Evolutionary conservation across 2,329 filamentous ascomycete species (phyloP), one percentile per base, ranked within the genome.

Genomic region (Epicoccum sorghinum): DNA sequence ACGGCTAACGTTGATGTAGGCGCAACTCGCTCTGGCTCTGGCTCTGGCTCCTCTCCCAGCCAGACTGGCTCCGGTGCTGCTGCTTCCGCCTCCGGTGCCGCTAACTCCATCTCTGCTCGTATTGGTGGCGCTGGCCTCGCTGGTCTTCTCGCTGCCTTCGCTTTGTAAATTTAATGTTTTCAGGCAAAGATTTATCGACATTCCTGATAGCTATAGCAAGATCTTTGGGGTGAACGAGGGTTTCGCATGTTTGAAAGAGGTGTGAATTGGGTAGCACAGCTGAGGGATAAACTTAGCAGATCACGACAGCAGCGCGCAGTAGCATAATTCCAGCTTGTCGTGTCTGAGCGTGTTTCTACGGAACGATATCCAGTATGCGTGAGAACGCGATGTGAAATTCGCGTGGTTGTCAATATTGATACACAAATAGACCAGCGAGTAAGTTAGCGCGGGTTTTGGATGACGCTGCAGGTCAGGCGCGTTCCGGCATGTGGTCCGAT

Each of bases 111-210:
- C 61, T 58, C 59, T 47, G 65, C 64, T 45, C 67, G 68, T 55
- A 49, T 73, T 43, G 65, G 62, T 43, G 67, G 72, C 59, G 72
- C 69, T 43, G 71, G 73, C 57, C 56, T 74, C 30, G 70, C 70
- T 38, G 73, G 73, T 59, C 67, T 76, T 50, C 52, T 75, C 49
- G 74, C 70, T 43, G 58, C 72, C 43, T 73, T 76, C 64, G 73
- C 69, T 48, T 68, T 76, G 66, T 76, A 73, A 57, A 64, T 58
- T 7, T 39, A 13, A 8, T 22, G 6, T 27, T 13, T 29, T 13
- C 24, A 25, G 7, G 14, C 4, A 23, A 3, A 23, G 9, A 23
- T 7, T 12, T 2, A 42, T 22, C 23, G 24, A 10, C 13, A 3
- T 23, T 35, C 29, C 9, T 37, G 27, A 29, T 32, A 54, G 33